Evolutionary conservation across 306 rosid species (phyloP).

Genomic region (Acacia acuminata): DNA sequence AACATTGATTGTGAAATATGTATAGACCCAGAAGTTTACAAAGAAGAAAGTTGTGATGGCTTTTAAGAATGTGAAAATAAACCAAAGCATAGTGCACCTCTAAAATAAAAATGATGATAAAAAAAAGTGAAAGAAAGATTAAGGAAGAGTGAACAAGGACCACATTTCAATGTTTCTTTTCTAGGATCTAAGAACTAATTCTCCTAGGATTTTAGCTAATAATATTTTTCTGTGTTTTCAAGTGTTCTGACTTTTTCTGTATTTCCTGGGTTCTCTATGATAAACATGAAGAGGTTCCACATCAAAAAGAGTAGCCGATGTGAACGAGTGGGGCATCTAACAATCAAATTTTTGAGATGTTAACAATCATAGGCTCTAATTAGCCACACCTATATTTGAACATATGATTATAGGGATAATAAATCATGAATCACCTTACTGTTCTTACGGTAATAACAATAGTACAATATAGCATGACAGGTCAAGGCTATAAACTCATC

Average conservation of each 20-base stretch:
- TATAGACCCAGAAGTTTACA: background rate
- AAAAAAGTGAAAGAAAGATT: background rate
- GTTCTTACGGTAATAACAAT: background rate
- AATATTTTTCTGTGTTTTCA: background rate
- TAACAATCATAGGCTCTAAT: background rate
- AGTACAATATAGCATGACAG: background rate
- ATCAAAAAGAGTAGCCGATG: background rate
- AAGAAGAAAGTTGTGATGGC: background rate
- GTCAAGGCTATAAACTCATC: background rate
- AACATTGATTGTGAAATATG: slow-evolving; percentile 1
- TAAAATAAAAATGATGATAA: background rate
- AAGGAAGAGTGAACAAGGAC: background rate
- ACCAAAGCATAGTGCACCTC: background rate
- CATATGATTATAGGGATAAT: background rate
- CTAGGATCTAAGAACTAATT: background rate
- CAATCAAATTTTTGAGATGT: background rate
- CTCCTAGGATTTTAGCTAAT: background rate
- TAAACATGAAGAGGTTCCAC: background rate
- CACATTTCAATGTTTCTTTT: background rate
- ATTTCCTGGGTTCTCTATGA: background rate
- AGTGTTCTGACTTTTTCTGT: background rate
- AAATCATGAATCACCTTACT: background rate
- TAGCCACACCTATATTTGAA: background rate
- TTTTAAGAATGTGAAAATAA: background rate
- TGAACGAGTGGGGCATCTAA: background rate